These are phyloP conservation scores for Sonneratia alba DNA, from an alignment of 345 rosid genomes.

Conservation along the genomic window DNA sequence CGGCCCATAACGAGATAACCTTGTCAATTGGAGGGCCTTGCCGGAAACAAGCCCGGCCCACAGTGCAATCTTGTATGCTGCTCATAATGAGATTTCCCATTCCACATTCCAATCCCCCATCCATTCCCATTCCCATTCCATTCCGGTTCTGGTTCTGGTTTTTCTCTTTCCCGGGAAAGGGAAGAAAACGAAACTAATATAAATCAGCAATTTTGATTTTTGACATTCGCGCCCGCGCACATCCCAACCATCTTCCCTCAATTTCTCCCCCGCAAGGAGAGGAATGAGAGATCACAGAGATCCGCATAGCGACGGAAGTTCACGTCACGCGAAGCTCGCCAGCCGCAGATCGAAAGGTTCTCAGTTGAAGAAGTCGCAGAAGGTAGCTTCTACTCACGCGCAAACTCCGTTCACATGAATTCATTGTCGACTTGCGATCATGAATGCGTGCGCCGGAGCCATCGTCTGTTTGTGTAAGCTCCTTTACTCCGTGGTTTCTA, in stretches of 20 bases:
- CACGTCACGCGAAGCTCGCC: conserved; percentile 2
- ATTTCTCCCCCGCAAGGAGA: conserved; percentile 1
- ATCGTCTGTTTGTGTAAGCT: neutral
- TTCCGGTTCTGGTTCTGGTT: no score
- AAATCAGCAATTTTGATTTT: neutral
- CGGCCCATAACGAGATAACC: neutral
- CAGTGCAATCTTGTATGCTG: neutral
- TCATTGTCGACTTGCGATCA: neutral
- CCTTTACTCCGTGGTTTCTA: neutral
- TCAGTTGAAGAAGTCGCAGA: neutral
- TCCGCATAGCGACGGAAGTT: neutral
- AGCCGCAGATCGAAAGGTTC: neutral
- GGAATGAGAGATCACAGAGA: conserved; percentile 1
- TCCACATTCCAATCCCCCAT: no score
- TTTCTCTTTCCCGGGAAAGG: neutral
- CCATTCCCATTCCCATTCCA: no score
- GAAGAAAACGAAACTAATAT: neutral
- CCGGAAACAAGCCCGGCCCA: neutral
- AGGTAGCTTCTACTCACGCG: neutral
- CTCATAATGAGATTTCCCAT: no score
- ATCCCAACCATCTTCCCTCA: neutral
- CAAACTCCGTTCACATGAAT: neutral
- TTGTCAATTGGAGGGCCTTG: neutral
- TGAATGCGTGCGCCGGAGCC: neutral
- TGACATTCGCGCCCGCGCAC: neutral